phyloP scores from a whole-genome alignment of 345 rosid species.

The Gossypium mustelinum region DNA sequence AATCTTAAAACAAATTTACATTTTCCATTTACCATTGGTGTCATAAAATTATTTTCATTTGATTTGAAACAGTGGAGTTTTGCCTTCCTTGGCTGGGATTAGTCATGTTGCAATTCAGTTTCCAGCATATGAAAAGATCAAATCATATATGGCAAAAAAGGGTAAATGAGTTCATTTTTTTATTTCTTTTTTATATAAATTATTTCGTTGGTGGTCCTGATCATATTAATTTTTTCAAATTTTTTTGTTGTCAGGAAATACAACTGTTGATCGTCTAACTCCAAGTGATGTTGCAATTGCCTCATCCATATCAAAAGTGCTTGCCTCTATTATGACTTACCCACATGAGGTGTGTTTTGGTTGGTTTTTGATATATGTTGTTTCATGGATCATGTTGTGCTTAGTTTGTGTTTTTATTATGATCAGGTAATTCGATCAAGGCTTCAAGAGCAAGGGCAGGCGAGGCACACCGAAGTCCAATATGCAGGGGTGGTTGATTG shows the following conservation, averaged over 20 bases:
- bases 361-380: neutral
- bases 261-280: slow-evolving; percentile 53
- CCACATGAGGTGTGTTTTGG: slow-evolving; percentile 78
- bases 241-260: slow-evolving; percentile 39
- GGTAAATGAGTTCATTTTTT: slow-evolving; percentile 36
- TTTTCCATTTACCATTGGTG: neutral
- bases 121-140: slow-evolving; percentile 91
- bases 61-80: slow-evolving; percentile 68
- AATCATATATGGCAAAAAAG: slow-evolving; percentile 61
- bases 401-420: slow-evolving; percentile 14
- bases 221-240: slow-evolving; percentile 22
- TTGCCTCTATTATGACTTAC: slow-evolving; percentile 79
- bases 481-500: slow-evolving; percentile 74
- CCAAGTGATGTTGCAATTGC: slow-evolving; percentile 68
- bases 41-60: slow-evolving; percentile 10
- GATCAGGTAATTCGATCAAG: slow-evolving; percentile 78
- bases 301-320: slow-evolving; percentile 71
- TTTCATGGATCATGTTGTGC: neutral
- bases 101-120: slow-evolving; percentile 97
- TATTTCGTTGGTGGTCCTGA: slow-evolving; percentile 20
- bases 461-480: slow-evolving; percentile 39
- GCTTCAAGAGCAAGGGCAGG: slow-evolving; percentile 94
- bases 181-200: slow-evolving; percentile 1
- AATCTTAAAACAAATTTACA: neutral
- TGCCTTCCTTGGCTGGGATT: slow-evolving; percentile 88